These are phyloP conservation scores for Nevesoporus exiguus DNA, from an alignment of 768 basidiomycete species.

Conservation along the genomic window DNA sequence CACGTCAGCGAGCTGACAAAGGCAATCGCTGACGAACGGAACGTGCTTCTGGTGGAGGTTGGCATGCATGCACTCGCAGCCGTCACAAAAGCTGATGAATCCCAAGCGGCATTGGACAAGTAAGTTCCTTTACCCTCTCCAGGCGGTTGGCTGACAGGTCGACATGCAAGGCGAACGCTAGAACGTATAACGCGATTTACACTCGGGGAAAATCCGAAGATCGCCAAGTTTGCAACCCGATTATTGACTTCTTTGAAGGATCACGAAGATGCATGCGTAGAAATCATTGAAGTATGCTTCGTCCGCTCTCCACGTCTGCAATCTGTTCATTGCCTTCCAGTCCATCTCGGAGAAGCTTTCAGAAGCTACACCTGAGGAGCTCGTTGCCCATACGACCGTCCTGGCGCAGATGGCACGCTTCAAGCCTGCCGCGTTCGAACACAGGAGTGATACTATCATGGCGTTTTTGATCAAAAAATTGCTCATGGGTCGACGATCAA, in stretches of 20 bases:
- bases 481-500: slow-evolving; percentile 53
- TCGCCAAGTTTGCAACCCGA: slow-evolving; percentile 85
- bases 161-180: slow-evolving; percentile 51
- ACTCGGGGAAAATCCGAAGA: slow-evolving; percentile 53
- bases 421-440: slow-evolving; percentile 72
- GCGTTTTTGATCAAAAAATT: slow-evolving; percentile 66
- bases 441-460: slow-evolving; percentile 71
- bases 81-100: slow-evolving; percentile 55
- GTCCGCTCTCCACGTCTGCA: neutral
- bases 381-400: slow-evolving; percentile 67
- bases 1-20: slow-evolving; percentile 78
- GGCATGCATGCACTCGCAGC: slow-evolving; percentile 76
- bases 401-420: slow-evolving; percentile 71
- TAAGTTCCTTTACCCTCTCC: slow-evolving; percentile 35
- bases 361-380: slow-evolving; percentile 43
- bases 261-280: slow-evolving; percentile 45
- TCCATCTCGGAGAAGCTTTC: slow-evolving; percentile 52
- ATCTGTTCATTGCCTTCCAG: slow-evolving; percentile 35
- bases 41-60: slow-evolving; percentile 52
- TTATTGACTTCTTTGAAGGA: slow-evolving; percentile 60
- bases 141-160: neutral
- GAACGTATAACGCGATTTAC: slow-evolving; percentile 63
- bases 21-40: slow-evolving; percentile 64
- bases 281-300: slow-evolving; percentile 62
- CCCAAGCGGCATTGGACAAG: slow-evolving; percentile 62